Base-by-base conservation (phyloP, 768 basidiomycete genomes). In the Kwoniella heveanensis region DNA sequence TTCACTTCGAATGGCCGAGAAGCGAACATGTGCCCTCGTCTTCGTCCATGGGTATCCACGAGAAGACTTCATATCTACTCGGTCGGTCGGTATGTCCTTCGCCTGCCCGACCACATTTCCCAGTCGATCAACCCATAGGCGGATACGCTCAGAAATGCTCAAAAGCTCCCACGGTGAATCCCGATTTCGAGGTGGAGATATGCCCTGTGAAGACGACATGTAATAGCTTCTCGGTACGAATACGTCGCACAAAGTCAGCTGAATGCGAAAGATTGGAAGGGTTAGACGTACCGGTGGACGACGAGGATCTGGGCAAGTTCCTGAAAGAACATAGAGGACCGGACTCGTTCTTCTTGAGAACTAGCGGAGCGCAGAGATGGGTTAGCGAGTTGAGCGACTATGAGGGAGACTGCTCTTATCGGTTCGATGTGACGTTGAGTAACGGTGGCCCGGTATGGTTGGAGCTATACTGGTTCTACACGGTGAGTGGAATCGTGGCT, bases 361-460 rank as follows among this genome's bases (percentile, higher is more conserved):
- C 56, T 12, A 57, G 44, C 32, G 62, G 62, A 7, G 56, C 48
- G 12, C 62, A 64, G n/a, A 49, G 62, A 57, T 64, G 55, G 62
- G 49, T 52, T 13, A 57, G 32, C 44, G 62, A 64, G 53, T 26
- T 27, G 21, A 47, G 54, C 47, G 48, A 25, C 30, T 64, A 64
- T 30, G 27, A 57, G 22, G 62, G 62, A 25, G 37, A 27, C 26
- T 64, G 62, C 37, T 57, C 32, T 7, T 64, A 49, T 49, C 55
- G 62, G 22, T 64, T 64, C 29, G 62, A 64, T 25, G 62, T 64
- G 4, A 53, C 47, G 47, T 46, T 64, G 62, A 64, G 56, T n/a
- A 64, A 64, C 32, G 62, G 55, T 21, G 62, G 62, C 6, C 47
- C 55, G 30, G 56, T 64, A 6, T 57, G 55, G 62, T 37, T 64